Evolutionary conservation across 2,329 filamentous ascomycete species (phyloP), one percentile per base, ranked within the genome.

Genomic region (Ophiostoma sp.): DNA sequence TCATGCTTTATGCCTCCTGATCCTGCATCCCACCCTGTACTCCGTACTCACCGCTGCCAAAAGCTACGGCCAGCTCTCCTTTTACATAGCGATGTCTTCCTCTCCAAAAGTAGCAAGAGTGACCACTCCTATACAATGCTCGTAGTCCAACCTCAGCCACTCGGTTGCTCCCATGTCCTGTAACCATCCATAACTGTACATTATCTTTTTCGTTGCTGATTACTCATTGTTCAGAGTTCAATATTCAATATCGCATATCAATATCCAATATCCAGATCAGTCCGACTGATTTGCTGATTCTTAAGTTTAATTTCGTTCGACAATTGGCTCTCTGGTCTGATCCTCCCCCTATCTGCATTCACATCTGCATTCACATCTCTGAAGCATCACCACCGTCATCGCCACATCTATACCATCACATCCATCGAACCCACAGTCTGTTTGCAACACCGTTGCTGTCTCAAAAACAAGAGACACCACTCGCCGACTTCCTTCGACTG

Each of bases 101-200:
- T 62, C 27, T 62, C 7, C 15, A 23, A 57, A 10, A 57, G 44
- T 20, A 48, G 7, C 23, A 57, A 7, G n/a, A 23, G 8, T 57
- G n/a, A 11, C 39, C 39, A 41, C 39, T 41, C 39, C 39, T 15
- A 41, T 13, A 41, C n/a, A 10, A 31, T n/a, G 3, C 52, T 57
- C 52, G 23, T 27, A 57, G 52, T 62, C 57, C 57, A 62, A 15
- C 57, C 5, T 68, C 69, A 68, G 66, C 69, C 66, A 70, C 69
- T 68, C 57, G 66, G 66, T 54, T 70, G 65, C 66, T 70, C 69
- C 69, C 69, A 68, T 39, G 69, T 57, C 57, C 62, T 44, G 69
- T 68, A 68, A 44, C 69, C 52, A 57, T 31, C 35, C 57, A 33
- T 67, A n/a, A 33, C 20, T 44, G 33, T 67, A 67, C 39, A 41